Percentiles rank a stretch among this genome's conserved stretches.
Evolutionary conservation across 352 stramenopile species (phyloP).

Genomic region (Globisporangium cystogenes): DNA sequence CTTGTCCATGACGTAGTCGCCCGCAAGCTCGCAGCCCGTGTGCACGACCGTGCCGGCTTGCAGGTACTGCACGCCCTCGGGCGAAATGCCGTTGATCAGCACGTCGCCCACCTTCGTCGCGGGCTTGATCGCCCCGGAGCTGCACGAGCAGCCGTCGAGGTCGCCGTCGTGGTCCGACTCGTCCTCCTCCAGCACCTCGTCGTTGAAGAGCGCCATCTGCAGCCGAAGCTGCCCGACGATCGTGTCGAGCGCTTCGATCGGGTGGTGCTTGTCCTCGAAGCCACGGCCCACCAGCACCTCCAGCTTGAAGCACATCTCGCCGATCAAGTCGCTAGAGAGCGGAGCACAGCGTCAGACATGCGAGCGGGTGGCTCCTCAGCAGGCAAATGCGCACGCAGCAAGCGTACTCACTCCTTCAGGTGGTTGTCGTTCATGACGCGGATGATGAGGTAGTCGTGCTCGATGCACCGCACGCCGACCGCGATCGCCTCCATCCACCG

Average conservation of each 20-base stretch:
- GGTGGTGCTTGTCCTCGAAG: constrained; percentile 72
- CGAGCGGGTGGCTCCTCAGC: neutral
- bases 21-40: constrained; percentile 55
- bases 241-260: constrained; percentile 66
- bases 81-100: constrained; percentile 66
- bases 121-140: constrained; percentile 28
- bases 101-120: constrained; percentile 71
- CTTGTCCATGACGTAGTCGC: constrained; percentile 77
- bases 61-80: constrained; percentile 64
- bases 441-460: constrained; percentile 75
- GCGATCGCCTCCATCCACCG: constrained; percentile 68
- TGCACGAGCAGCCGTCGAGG: constrained; percentile 56
- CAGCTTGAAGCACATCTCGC: constrained; percentile 58
- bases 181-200: constrained; percentile 66
- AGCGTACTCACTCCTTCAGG: constrained; percentile 70
- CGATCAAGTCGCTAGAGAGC: constrained; percentile 48
- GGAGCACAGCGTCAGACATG: neutral
- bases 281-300: constrained; percentile 57
- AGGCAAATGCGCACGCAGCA: neutral
- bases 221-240: constrained; percentile 71
- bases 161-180: constrained; percentile 44
- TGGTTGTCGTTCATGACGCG: constrained; percentile 81
- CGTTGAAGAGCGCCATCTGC: constrained; percentile 73
- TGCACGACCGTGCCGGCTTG: constrained; percentile 58
- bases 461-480: constrained; percentile 59